These are phyloP conservation scores for Populus tremula DNA, from an alignment of 345 rosid species.

Conservation along the genomic window DNA sequence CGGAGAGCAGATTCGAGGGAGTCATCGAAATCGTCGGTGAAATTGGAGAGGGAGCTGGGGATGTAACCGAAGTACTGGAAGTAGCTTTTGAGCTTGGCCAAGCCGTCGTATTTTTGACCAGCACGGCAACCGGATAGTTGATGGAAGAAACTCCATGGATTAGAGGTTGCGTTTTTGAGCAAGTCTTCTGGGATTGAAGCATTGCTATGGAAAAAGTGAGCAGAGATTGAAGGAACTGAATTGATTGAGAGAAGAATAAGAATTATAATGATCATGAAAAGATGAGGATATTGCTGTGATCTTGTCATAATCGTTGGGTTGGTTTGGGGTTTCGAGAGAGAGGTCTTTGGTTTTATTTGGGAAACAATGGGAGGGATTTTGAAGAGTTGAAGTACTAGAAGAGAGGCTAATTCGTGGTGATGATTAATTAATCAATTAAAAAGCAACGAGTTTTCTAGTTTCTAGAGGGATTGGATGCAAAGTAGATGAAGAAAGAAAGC, in stretches of 20 bases:
- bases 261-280: not conserved
- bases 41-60: constrained; percentile 29
- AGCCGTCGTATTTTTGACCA: constrained; percentile 58
- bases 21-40: constrained; percentile 72
- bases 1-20: constrained; percentile 54
- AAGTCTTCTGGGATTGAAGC: constrained; percentile 12
- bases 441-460: not conserved
- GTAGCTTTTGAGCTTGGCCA: constrained; percentile 68
- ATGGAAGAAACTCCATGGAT: constrained; percentile 62
- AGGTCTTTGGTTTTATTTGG: not conserved
- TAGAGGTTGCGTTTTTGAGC: constrained; percentile 7
- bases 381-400: not conserved
- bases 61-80: constrained; percentile 78
- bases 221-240: not conserved
- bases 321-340: not conserved
- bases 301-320: not conserved
- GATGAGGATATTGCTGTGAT: not conserved
- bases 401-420: not conserved
- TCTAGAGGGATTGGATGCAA: not conserved
- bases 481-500: not conserved
- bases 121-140: constrained; percentile 58
- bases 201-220: constrained; percentile 20
- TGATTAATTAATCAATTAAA: not conserved
- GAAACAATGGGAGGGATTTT: not conserved
- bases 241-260: not conserved